A percentile compares a stretch with the other conserved stretches of the same genome.
Conservation (phyloP, 2,329 filamentous ascomycete genomes). For the Fusarium pilosicola region DNA sequence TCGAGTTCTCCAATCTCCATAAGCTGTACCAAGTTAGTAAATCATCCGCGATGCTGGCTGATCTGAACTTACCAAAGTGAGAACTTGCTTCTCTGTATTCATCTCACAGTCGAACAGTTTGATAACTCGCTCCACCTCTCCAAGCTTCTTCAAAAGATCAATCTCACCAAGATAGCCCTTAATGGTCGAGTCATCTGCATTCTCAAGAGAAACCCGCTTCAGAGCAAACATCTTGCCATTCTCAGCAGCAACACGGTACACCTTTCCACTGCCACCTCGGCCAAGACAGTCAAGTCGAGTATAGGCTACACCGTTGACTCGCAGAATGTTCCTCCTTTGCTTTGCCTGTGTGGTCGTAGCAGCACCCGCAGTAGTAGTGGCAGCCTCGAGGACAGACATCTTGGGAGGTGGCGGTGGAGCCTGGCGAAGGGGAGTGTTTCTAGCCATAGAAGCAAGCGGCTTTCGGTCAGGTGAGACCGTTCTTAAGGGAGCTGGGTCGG, state of each 20-base stretch:
- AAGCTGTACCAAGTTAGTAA: slow-evolving; percentile 63
- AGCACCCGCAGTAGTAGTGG: slow-evolving; percentile 84
- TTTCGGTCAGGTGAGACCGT: slow-evolving; percentile 65
- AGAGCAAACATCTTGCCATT: slow-evolving; percentile 95
- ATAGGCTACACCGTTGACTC: slow-evolving; percentile 91
- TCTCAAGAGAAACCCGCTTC: slow-evolving; percentile 90
- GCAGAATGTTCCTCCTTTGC: slow-evolving; percentile 84
- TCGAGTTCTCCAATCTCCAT: slow-evolving; percentile 99
- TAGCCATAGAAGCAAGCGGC: slow-evolving; percentile 62
- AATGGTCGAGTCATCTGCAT: slow-evolving; percentile 85
- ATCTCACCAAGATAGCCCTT: slow-evolving; percentile 95
- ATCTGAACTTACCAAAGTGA: slow-evolving; percentile 76
- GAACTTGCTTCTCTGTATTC: slow-evolving; percentile 88
- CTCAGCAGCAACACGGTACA: slow-evolving; percentile 96
- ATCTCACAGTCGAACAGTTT: slow-evolving; percentile 92
- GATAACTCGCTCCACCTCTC: slow-evolving; percentile 89
- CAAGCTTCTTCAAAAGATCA: slow-evolving; percentile 83
- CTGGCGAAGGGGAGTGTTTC: slow-evolving; percentile 79
- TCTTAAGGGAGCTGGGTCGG: slow-evolving; percentile 53
- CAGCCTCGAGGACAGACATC: slow-evolving; percentile 95
- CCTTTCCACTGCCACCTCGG: slow-evolving; percentile 90
- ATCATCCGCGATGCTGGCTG: neutral
- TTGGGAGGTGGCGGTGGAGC: slow-evolving; percentile 89
- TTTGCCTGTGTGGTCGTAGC: slow-evolving; percentile 76
- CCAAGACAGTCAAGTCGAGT: slow-evolving; percentile 91